Evolutionary conservation across 2,329 filamentous ascomycete species (phyloP), one percentile per base, ranked within the genome.

Genomic region (Chaetomium globosum): DNA sequence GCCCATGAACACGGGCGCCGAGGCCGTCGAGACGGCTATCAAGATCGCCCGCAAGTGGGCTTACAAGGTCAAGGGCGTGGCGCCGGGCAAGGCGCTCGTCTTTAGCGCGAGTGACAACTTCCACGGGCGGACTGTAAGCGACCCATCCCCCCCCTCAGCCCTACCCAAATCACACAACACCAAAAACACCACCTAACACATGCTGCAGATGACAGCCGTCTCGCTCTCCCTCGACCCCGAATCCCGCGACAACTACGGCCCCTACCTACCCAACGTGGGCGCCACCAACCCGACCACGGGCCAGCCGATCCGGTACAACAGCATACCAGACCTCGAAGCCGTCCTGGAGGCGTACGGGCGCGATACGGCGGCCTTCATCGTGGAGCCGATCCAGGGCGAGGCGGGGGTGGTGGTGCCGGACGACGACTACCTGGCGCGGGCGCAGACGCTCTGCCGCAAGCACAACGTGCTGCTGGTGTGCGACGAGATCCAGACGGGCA

Each of bases 31-130:
- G 84, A 97, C 94, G 0, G 93, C 90, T 13, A 88, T 98, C 80
- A 98, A 98, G 84, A 88, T 98, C 79, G 94, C 94, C 65, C 86
- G 94, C 71, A 98, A 98, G 80, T 98, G 94, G 94, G 93, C 93
- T 5, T 97, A 97, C 84, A 97, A 97, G 81, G 88, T 91, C 76
- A 97, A 98, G 85, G 88, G 89, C 26, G 94, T 98, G 68, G 88
- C 92, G 6, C 83, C 91, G 77, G 89, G 90, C 75, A 87, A 95
- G 82, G 94, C 94, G 9, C 78, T 95, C 69, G 86, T 98, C 46
- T 90, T 98, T 76, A 89, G 89, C 71, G 93, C 90, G 46, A 82
- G 89, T 61, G 92, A 97, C 80, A 98, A 97, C 83, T 99, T 98
- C 81, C 94, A 99, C 80, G 94, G 94, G 71, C 87, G 94, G 73